These are phyloP conservation scores for Nidularia sp. DNA, from an alignment of 768 basidiomycete species.

Conservation along the genomic window DNA sequence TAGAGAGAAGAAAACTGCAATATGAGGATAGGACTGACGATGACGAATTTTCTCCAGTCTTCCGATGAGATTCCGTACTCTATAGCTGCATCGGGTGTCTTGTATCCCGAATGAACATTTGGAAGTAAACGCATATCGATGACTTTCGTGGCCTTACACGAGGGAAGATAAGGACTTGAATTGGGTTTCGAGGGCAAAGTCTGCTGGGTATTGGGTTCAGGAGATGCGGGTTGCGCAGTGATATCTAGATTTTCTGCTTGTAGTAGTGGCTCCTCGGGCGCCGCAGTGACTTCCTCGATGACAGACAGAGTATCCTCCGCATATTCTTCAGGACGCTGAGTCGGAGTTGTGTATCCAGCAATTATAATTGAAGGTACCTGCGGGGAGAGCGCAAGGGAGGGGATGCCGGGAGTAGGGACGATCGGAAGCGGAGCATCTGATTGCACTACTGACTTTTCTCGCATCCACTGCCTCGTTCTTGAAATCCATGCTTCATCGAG, in stretches of 20 bases:
- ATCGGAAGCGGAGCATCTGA: background rate
- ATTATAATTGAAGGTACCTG: background rate
- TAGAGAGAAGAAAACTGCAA: background rate
- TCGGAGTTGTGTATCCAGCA: background rate
- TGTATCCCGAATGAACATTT: background rate
- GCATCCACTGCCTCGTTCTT: constrained; percentile 14
- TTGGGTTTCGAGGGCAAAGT: background rate
- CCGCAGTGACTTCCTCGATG: background rate
- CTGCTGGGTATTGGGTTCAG: background rate
- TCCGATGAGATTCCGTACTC: background rate
- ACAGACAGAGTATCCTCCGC: background rate
- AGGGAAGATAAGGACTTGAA: background rate
- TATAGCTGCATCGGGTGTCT: background rate
- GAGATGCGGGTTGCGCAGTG: background rate
- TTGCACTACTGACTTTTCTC: background rate
- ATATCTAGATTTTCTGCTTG: background rate
- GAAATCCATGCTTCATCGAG: constrained; percentile 28
- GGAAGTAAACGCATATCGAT: background rate
- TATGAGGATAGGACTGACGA: background rate
- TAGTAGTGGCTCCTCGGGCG: background rate
- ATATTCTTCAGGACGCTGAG: background rate
- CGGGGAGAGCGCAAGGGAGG: background rate
- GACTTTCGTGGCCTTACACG: background rate
- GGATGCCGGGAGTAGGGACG: background rate
- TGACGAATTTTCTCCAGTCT: background rate